Base-by-base conservation (phyloP, 106 monocot species). In the Platanthera zijinensis region DNA sequence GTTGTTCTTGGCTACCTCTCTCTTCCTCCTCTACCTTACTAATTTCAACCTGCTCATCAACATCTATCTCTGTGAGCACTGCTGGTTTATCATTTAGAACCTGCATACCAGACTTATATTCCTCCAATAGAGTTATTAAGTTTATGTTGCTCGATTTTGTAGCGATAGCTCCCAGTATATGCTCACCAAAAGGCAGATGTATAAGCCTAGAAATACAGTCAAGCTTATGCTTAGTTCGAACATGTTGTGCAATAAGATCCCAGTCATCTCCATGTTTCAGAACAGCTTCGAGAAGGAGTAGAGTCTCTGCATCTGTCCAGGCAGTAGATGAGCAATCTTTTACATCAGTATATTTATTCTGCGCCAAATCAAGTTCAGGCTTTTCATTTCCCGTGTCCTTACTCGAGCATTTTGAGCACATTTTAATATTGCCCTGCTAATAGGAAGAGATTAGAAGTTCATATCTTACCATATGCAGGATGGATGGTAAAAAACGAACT, bases 201-300 rank as follows among this genome's bases (percentile, higher is more conserved):
- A 97, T 84, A 14, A 97, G 87, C 78, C 84, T 87, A 22, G 91
- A 83, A 76, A 97, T 85, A 74, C 96, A 97, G 28, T 97, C 93
- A 80, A 82, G 82, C 78, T 89, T 91, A 77, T 52, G 91, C 75
- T 86, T 92, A 7, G 91, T 91, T 63, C 89, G 83, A 3, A 91
- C 93, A 82, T 97, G 91, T 70, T 93, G 90, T 13, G 96, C 89
- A 76, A 97, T 84, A 77, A 97, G 91, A 83, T 87, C 87, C 96
- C 96, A 97, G 69, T 97, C 96, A 80, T 93, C 90, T 46, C 90
- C 91, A 83, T 88, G 87, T 69, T 93, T 91, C 39, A 94, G 77
- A 57, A 91, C 87, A 74, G 88, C 96, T 84, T 94, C 96, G 80
- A 97, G 82, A 71, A 97, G 91, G 76, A 86, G 86, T 32, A 97